Evolutionary conservation across 192 early-diverging fungal genomes (phyloP), one percentile per base, ranked within the genome.

Genomic region (Spizellomyces sp.): DNA sequence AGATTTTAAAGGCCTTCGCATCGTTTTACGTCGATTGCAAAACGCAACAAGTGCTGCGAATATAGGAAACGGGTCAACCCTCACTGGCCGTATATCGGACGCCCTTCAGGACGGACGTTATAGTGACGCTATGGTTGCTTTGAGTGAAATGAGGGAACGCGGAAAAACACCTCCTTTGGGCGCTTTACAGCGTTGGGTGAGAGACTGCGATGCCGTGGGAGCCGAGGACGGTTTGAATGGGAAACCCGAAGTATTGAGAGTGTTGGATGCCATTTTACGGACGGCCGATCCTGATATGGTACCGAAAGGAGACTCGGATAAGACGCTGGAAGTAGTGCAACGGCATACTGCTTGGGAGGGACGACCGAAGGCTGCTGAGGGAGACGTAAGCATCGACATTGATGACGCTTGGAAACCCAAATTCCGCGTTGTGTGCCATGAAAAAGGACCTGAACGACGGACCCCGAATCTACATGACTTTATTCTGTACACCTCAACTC

Each of bases 141-240:
- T 87, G 63, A 80, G 73, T 15, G 84, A 86, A 68, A 87, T 89
- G 88, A 69, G 85, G 58, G 64, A 69, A 9, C 71, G 73, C 9
- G 81, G 79, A 0, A 71, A 77, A 52, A 71, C 75, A 8, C 86
- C 85, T 6, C 85, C 85, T 57, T 77, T 90, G 6, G 89, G 89
- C 15, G 81, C 86, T 0, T 60, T 90, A 15, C 89, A 90, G 61
- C 76, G 89, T 9, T 90, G 89, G 89, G 86, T 87, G 36, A 75
- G 89, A n/a, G 89, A 88, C 58, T 90, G 89, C 59, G 89, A 90
- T 72, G 89, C 89, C 5, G 88, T 85, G n/a, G 77, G 75, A 5
- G 75, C 74, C 19, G n/a, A 62, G 62, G 62, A 63, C 10, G 70
- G 70, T 0, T 21, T 45, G 6, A 77, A 62, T 52, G 80, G 75